A percentile compares a stretch with the other conserved stretches of the same genome.
Evolutionary conservation across 768 basidiomycete species (phyloP).

Genomic region (Lactifluus subvellereus): DNA sequence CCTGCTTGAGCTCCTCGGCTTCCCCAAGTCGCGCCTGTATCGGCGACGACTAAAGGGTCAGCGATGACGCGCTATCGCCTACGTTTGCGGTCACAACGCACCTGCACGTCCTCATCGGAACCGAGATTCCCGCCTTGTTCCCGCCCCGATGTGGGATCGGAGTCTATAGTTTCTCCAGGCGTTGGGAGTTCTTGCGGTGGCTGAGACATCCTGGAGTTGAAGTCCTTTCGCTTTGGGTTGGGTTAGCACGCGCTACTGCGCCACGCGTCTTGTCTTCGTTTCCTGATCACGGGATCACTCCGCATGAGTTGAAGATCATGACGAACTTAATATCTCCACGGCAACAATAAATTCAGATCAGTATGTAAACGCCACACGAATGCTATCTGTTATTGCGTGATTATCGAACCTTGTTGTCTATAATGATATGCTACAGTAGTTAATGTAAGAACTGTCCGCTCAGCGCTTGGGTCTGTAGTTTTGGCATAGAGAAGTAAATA

Average conservation of each 20-base stretch:
- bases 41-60: not conserved
- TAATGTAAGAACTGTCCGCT: not conserved
- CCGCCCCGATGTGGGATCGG: not conserved
- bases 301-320: too few relatives aligned
- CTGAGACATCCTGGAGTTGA: not conserved
- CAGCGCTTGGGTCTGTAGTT: conserved; percentile 10
- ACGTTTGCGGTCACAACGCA: not conserved
- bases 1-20: conserved; percentile 60
- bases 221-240: not conserved
- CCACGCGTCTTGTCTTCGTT: not conserved
- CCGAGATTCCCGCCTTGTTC: not conserved
- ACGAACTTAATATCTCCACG: too few relatives aligned
- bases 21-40: conserved; percentile 40
- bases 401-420: not conserved
- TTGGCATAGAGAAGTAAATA: not conserved
- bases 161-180: not conserved
- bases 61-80: too few relatives aligned
- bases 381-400: not conserved
- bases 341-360: not conserved
- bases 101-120: conserved; percentile 5
- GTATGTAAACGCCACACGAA: not conserved
- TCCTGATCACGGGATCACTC: not conserved
- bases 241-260: not conserved
- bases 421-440: conserved; percentile 8
- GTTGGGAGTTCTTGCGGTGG: not conserved